Conservation (phyloP, 805 yeast genomes). For the Zygosaccharomyces pseudorouxii region DNA sequence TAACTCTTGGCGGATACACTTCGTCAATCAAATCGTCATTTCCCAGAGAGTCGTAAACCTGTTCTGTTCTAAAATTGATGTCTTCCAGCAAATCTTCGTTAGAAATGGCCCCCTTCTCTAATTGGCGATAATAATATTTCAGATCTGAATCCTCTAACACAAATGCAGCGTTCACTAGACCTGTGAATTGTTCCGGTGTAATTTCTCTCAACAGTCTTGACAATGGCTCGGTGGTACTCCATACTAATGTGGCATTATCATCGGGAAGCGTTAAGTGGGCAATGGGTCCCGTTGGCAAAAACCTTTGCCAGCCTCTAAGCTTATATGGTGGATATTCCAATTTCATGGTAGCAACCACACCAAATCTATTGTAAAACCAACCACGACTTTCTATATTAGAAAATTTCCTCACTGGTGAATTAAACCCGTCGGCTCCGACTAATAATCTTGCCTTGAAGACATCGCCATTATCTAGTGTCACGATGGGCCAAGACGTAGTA, state of each 20-base stretch:
- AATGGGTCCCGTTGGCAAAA: conserved; percentile 85
- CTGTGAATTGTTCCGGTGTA: conserved; percentile 57
- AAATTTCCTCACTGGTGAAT: conserved; percentile 83
- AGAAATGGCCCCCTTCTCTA: conserved; percentile 34
- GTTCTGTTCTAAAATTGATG: conserved; percentile 60
- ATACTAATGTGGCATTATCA: conserved; percentile 83
- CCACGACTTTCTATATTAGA: conserved; percentile 84
- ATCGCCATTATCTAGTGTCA: conserved; percentile 63
- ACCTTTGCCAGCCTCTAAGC: conserved; percentile 86
- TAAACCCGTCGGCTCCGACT: conserved; percentile 94
- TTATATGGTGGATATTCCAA: conserved; percentile 68
- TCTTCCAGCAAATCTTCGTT: conserved; percentile 55
- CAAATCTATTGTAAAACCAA: conserved; percentile 84
- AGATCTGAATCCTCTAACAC: conserved; percentile 74
- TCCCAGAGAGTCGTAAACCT: conserved; percentile 26
- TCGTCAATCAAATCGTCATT: conserved; percentile 48
- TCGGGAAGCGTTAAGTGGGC: conserved; percentile 88
- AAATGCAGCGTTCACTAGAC: conserved; percentile 80
- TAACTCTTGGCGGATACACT: conserved; percentile 62
- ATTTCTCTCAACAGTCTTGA: conserved; percentile 58
- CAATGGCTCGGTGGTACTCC: conserved; percentile 81
- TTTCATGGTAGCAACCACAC: conserved; percentile 86
- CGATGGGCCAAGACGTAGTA: conserved; percentile 66
- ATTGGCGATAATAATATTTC: conserved; percentile 53
- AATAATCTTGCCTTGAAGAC: conserved; percentile 63